These are phyloP conservation scores for Platanthera zijinensis DNA, from an alignment of 106 monocot species.

Conservation along the genomic window DNA sequence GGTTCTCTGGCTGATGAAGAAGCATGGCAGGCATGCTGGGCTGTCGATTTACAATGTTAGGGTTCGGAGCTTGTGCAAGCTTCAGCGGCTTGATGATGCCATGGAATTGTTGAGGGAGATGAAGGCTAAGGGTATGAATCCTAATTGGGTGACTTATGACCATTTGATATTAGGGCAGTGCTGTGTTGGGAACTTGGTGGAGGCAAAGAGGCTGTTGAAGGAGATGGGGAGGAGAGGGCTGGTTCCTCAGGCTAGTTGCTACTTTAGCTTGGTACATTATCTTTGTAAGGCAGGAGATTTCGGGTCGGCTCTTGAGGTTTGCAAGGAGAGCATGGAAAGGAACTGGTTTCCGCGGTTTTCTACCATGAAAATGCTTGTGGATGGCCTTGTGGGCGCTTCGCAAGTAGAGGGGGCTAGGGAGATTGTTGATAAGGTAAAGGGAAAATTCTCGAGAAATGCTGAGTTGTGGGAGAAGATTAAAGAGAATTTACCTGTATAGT, in stretches of 20 bases:
- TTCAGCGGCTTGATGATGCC: constrained; percentile 19
- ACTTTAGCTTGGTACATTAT: constrained; percentile 31
- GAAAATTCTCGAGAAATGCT: constrained; percentile 18
- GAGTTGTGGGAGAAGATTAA: constrained; percentile 38
- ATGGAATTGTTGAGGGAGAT: constrained; percentile 30
- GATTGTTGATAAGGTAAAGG: constrained; percentile 24
- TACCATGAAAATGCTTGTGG: constrained; percentile 32
- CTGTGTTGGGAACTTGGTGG: constrained; percentile 16
- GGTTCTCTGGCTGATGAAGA: constrained; percentile 35
- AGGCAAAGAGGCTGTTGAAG: constrained; percentile 30
- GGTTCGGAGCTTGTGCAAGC: constrained; percentile 41
- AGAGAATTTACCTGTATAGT: constrained; percentile 14
- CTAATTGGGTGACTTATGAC: constrained; percentile 31
- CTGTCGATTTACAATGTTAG: constrained; percentile 27
- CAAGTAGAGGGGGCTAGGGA: constrained; percentile 29
- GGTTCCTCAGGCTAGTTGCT: constrained; percentile 29
- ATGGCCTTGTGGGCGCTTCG: constrained; percentile 23
- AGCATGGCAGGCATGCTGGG: constrained; percentile 20
- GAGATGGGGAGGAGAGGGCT: constrained; percentile 28
- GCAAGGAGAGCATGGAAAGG: constrained; percentile 39
- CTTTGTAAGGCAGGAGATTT: constrained; percentile 36
- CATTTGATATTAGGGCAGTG: constrained; percentile 37
- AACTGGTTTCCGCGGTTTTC: constrained; percentile 46
- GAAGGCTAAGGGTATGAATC: constrained; percentile 26
- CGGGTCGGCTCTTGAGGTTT: constrained; percentile 24